A percentile compares a stretch with the other conserved stretches of the same genome.
phyloP scores from a whole-genome alignment of 2,329 filamentous ascomycete species.

The Monosporascus ibericus region DNA sequence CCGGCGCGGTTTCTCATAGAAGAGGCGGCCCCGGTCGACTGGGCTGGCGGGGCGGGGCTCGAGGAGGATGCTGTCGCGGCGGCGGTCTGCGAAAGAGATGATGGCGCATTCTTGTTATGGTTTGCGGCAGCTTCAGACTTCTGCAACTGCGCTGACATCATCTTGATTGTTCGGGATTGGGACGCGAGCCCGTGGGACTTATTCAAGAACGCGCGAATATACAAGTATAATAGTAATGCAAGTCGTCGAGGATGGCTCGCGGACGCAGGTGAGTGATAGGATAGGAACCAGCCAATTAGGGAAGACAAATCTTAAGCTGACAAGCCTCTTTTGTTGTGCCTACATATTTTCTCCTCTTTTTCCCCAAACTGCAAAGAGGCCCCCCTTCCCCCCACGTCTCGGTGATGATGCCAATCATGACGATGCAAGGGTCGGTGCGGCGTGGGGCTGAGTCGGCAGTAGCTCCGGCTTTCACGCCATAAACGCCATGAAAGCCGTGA shows the following conservation, averaged over 20 bases:
- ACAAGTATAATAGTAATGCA: too few relatives aligned
- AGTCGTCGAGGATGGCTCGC: neutral
- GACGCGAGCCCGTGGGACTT: too few relatives aligned
- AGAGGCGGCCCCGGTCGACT: constrained; percentile 10
- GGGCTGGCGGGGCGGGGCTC: constrained; percentile 4
- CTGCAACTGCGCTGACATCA: constrained; percentile 27
- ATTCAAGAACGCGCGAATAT: too few relatives aligned
- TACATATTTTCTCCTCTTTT: neutral
- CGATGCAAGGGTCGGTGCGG: too few relatives aligned
- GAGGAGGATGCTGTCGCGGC: neutral
- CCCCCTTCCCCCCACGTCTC: neutral
- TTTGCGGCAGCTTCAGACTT: constrained; percentile 13
- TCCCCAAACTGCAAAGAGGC: neutral
- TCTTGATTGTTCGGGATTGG: constrained; percentile 7
- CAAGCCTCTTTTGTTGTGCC: neutral
- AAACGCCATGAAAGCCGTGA: too few relatives aligned
- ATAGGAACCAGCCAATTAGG: neutral
- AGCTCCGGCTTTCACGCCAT: too few relatives aligned
- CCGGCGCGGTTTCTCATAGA: constrained; percentile 29
- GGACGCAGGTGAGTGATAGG: neutral
- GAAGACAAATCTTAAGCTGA: neutral
- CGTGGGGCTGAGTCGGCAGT: too few relatives aligned
- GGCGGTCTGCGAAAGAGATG: neutral
- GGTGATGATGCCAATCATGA: neutral
- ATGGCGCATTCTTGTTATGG: neutral